Percentiles rank a stretch among this genome's conserved stretches.
These are phyloP conservation scores for Salinomyces thailandicus DNA, from an alignment of 2,329 filamentous ascomycete species.

Conservation along the genomic window DNA sequence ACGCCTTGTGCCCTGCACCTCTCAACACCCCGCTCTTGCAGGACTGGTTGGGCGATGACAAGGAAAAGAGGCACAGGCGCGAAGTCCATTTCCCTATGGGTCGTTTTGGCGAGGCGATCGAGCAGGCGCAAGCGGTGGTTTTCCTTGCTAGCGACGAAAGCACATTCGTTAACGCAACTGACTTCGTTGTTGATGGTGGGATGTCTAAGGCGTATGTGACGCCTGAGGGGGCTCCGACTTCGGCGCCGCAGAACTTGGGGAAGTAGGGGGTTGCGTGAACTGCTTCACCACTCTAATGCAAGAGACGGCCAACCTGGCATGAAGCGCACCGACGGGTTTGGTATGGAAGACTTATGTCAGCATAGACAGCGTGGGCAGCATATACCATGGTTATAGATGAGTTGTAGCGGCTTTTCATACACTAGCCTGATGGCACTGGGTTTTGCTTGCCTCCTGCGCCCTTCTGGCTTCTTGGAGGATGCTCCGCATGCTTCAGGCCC, in stretches of 20 bases:
- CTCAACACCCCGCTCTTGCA: constrained; percentile 86
- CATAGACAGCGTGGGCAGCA: no score
- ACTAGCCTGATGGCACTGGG: no score
- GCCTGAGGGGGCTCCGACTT: constrained; percentile 46
- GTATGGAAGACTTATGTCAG: no score
- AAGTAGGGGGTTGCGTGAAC: no score
- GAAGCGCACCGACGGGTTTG: no score
- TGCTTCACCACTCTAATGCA: no score
- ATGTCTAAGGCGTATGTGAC: constrained; percentile 85
- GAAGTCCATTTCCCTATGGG: constrained; percentile 85
- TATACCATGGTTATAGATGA: no score
- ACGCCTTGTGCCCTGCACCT: constrained; percentile 79
- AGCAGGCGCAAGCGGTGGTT: constrained; percentile 81
- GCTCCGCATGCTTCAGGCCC: no score
- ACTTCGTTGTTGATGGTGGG: constrained; percentile 92
- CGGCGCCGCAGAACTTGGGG: constrained; percentile 35
- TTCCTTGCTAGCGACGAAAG: constrained; percentile 82
- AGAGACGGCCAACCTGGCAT: no score
- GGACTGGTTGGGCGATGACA: constrained; percentile 85
- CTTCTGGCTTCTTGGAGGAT: no score
- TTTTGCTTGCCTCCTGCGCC: no score
- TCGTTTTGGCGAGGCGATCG: constrained; percentile 83
- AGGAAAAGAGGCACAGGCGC: constrained; percentile 66
- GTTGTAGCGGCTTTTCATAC: no score
- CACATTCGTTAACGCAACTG: constrained; percentile 80